These are phyloP conservation scores for Mucor racemosus DNA, from an alignment of 371 early-diverging fungal genomes.

Conservation along the genomic window DNA sequence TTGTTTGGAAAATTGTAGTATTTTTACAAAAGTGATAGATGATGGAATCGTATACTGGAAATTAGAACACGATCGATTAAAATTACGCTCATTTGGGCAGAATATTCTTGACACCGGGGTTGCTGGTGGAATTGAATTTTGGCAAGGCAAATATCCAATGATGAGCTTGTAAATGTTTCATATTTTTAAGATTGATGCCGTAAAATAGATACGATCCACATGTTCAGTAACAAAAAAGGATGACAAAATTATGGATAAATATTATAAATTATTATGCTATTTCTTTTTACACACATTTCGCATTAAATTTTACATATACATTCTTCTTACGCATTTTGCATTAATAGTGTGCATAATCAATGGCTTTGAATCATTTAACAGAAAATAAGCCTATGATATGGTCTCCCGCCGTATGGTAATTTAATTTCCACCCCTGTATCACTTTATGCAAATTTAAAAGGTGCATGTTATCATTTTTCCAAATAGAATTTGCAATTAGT, in stretches of 20 bases:
- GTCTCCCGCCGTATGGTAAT: background rate
- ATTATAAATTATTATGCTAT: background rate
- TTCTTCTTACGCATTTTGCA: too few relatives aligned
- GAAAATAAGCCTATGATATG: background rate
- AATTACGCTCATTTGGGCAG: background rate
- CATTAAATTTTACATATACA: background rate
- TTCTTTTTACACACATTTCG: background rate
- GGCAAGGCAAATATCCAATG: background rate
- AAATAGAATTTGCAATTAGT: background rate
- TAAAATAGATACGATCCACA: background rate
- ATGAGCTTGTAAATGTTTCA: background rate
- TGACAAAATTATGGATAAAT: too few relatives aligned
- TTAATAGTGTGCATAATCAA: background rate
- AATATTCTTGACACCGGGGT: slow-evolving; percentile 6
- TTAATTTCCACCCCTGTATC: background rate
- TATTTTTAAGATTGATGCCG: background rate
- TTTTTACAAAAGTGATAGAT: background rate
- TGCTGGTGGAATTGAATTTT: slow-evolving; percentile 15
- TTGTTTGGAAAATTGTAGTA: background rate
- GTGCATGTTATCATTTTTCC: background rate
- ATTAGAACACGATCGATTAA: background rate
- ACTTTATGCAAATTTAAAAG: background rate
- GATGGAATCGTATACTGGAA: background rate
- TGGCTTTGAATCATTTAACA: background rate
- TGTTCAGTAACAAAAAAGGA: background rate